phyloP scores from a whole-genome alignment of 2,329 filamentous ascomycete species.

The Magnaporthiopsis incrustans region DNA sequence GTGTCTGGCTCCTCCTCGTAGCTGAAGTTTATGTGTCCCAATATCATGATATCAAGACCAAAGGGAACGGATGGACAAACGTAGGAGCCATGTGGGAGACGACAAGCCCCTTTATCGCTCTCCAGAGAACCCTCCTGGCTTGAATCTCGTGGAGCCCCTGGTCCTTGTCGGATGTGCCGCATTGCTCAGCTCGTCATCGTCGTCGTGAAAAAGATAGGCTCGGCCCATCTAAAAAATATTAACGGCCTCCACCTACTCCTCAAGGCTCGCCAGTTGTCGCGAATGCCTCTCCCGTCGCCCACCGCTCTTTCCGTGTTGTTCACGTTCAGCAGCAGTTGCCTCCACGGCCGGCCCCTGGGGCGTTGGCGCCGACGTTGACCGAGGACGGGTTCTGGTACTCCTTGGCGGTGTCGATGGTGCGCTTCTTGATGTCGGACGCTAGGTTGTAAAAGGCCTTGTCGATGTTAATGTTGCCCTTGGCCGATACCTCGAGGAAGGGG shows the following conservation, averaged over 20 bases:
- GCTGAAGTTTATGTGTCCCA: conserved; percentile 3
- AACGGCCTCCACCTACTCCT: neutral
- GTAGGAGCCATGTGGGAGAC: neutral
- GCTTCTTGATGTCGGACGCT: conserved; percentile 96
- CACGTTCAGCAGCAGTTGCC: conserved; percentile 67
- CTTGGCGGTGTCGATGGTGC: conserved; percentile 86
- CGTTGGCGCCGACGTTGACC: conserved; percentile 55
- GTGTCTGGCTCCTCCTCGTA: neutral
- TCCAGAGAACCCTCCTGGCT: neutral
- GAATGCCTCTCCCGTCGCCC: neutral
- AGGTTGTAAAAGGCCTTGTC: conserved; percentile 97
- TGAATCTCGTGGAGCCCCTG: neutral
- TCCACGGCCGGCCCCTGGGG: conserved; percentile 45
- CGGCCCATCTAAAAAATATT: neutral
- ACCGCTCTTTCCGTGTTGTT: neutral
- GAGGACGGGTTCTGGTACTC: conserved; percentile 56
- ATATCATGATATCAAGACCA: neutral
- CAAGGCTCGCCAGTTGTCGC: neutral
- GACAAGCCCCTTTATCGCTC: neutral
- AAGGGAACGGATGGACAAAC: neutral
- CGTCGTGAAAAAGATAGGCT: neutral
- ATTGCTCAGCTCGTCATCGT: neutral
- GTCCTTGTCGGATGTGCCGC: neutral
- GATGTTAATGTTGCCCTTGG: conserved; percentile 99
- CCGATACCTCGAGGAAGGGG: conserved; percentile 95